Evolutionary conservation across 306 rosid genomes (phyloP).

Genomic region (Sicyos baderoa): DNA sequence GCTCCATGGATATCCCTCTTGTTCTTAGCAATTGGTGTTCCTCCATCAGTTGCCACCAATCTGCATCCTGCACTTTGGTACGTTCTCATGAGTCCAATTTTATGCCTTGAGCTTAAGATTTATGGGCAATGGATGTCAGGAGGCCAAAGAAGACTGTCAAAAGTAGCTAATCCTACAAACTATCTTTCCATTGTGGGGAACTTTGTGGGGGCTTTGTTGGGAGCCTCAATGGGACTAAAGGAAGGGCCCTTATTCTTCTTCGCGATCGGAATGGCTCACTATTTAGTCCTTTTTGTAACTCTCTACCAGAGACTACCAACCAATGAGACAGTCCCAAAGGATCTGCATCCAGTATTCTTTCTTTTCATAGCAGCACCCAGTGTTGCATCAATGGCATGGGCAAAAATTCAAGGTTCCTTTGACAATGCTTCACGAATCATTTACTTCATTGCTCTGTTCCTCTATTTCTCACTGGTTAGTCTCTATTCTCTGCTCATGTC

Average conservation of each 20-base stretch:
- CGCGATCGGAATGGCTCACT: constrained; percentile 75
- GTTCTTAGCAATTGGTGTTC: constrained; percentile 64
- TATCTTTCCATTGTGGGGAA: constrained; percentile 76
- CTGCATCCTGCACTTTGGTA: constrained; percentile 61
- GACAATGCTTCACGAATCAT: constrained; percentile 57
- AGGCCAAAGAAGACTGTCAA: constrained; percentile 74
- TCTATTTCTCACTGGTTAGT: constrained; percentile 75
- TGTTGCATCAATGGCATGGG: constrained; percentile 91
- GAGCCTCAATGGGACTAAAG: constrained; percentile 77
- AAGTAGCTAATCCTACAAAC: constrained; percentile 82
- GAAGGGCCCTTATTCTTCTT: constrained; percentile 93
- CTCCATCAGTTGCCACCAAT: constrained; percentile 45
- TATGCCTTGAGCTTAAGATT: constrained; percentile 73
- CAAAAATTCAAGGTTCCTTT: constrained; percentile 72
- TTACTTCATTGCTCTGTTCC: constrained; percentile 78
- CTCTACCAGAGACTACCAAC: constrained; percentile 88
- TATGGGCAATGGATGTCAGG: constrained; percentile 99
- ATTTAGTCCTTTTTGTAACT: constrained; percentile 72
- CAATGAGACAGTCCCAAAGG: constrained; percentile 82
- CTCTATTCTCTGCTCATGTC: not conserved
- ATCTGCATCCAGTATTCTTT: constrained; percentile 83
- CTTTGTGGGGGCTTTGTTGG: constrained; percentile 80
- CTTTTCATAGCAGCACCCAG: constrained; percentile 95
- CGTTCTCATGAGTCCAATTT: constrained; percentile 64
- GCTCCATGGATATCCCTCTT: constrained; percentile 83